phyloP scores from a whole-genome alignment of 768 basidiomycete genomes.

The Lactifluus piperatus region DNA sequence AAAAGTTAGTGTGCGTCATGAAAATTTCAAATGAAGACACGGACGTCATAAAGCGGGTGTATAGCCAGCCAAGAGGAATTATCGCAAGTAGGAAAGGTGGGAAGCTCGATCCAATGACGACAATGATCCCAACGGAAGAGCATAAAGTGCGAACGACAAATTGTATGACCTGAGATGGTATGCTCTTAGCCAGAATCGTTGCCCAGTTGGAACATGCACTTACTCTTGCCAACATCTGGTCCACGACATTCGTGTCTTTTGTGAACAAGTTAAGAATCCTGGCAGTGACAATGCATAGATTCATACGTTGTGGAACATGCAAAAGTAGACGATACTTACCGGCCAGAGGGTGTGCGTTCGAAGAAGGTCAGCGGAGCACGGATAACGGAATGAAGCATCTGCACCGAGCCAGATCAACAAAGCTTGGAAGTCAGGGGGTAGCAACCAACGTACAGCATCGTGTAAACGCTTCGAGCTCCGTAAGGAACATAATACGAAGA shows the following conservation, averaged over 20 bases:
- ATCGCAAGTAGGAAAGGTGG: constrained; percentile 74
- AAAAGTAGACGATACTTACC: constrained; percentile 33
- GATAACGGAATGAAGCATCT: constrained; percentile 80
- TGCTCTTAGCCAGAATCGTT: background rate
- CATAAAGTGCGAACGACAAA: constrained; percentile 58
- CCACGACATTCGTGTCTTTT: constrained; percentile 79
- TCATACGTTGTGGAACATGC: background rate
- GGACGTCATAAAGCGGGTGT: constrained; percentile 71
- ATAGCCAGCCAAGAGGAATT: constrained; percentile 71
- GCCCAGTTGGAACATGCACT: constrained; percentile 2
- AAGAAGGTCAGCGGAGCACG: constrained; percentile 83
- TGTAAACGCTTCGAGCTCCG: constrained; percentile 69
- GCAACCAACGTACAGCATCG: constrained; percentile 47
- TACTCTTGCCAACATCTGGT: constrained; percentile 69
- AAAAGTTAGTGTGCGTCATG: background rate
- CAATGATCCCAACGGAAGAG: constrained; percentile 48
- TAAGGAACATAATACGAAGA: constrained; percentile 73
- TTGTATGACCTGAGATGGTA: constrained; percentile 44
- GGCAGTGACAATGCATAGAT: constrained; percentile 1
- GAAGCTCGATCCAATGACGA: constrained; percentile 75
- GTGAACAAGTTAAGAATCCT: constrained; percentile 90
- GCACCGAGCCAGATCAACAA: constrained; percentile 2
- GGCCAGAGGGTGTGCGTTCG: constrained; percentile 79
- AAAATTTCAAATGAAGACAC: constrained; percentile 20
- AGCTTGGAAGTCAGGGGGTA: background rate